phyloP scores from a whole-genome alignment of 2,329 filamentous ascomycete genomes.

The Botryotinia narcissicola region DNA sequence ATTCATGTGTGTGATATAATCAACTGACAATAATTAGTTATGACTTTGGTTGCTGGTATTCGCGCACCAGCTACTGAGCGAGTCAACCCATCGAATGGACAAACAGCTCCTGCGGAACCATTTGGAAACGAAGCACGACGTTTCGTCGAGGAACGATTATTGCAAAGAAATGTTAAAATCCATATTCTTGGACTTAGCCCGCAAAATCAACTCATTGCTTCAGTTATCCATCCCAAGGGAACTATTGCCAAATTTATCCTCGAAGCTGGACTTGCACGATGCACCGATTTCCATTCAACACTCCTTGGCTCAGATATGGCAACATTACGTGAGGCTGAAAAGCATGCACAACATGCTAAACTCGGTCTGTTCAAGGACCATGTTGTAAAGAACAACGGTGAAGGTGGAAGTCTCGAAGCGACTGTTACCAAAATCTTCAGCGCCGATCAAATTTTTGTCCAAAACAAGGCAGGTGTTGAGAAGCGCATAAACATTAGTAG shows the following conservation, averaged over 20 bases:
- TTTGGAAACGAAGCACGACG: constrained; percentile 83
- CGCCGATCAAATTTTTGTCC: constrained; percentile 83
- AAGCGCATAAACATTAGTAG: constrained; percentile 92
- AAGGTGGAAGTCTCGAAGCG: constrained; percentile 69
- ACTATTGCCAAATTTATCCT: constrained; percentile 92
- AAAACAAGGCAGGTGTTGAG: constrained; percentile 80
- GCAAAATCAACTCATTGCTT: constrained; percentile 87
- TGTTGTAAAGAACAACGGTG: constrained; percentile 63
- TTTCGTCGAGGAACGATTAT: constrained; percentile 81
- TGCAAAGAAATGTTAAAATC: constrained; percentile 82
- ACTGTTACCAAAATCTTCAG: constrained; percentile 81
- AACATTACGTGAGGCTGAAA: constrained; percentile 79
- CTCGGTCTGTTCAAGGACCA: constrained; percentile 80
- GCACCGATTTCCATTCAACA: constrained; percentile 94
- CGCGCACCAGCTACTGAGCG: constrained; percentile 87
- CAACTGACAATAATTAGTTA: constrained; percentile 57
- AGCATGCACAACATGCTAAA: constrained; percentile 72
- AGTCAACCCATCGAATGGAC: constrained; percentile 63
- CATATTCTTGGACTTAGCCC: constrained; percentile 83
- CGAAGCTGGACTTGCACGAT: constrained; percentile 83
- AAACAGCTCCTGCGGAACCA: constrained; percentile 81
- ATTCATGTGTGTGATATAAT: not conserved
- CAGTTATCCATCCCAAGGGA: constrained; percentile 81
- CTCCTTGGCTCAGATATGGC: constrained; percentile 89
- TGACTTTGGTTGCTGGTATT: constrained; percentile 85